Conservation (phyloP, 1,284 basidiomycete species). For the Fomitopsis betulina region DNA sequence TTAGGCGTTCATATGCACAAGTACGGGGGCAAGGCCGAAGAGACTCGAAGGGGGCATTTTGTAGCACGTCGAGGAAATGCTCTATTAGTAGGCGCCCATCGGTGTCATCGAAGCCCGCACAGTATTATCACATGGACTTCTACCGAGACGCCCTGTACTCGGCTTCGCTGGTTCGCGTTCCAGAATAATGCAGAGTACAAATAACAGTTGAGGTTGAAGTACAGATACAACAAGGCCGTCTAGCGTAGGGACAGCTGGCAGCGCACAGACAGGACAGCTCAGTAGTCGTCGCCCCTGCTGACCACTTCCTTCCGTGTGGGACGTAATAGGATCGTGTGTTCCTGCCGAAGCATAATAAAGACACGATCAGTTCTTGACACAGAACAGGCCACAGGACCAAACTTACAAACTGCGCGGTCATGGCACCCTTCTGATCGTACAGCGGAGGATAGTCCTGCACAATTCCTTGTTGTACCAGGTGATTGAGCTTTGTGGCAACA, state of each 20-base stretch:
- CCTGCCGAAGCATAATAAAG: constrained; percentile 41
- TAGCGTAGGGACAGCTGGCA: background rate
- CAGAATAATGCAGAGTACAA: background rate
- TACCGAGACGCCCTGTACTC: background rate
- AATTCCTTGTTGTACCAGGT: constrained; percentile 85
- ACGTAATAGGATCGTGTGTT: constrained; percentile 86
- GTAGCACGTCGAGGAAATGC: background rate
- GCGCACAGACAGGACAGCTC: background rate
- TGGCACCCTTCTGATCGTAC: constrained; percentile 69
- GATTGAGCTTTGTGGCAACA: constrained; percentile 64
- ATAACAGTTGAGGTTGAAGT: background rate
- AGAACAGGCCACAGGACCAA: background rate
- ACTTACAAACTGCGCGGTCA: constrained; percentile 93
- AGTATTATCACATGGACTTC: background rate
- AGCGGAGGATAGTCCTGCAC: constrained; percentile 96
- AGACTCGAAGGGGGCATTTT: background rate
- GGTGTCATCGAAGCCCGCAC: background rate
- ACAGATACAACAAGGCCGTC: background rate
- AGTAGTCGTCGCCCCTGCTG: constrained; percentile 89
- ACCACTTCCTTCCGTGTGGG: constrained; percentile 94
- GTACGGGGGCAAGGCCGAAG: background rate
- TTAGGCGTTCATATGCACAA: background rate
- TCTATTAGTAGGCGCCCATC: background rate
- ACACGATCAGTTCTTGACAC: background rate
- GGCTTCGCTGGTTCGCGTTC: background rate